Evolutionary conservation across 345 rosid genomes (phyloP), one percentile per base, ranked within the genome.

Genomic region (Eutrema yunnanense): DNA sequence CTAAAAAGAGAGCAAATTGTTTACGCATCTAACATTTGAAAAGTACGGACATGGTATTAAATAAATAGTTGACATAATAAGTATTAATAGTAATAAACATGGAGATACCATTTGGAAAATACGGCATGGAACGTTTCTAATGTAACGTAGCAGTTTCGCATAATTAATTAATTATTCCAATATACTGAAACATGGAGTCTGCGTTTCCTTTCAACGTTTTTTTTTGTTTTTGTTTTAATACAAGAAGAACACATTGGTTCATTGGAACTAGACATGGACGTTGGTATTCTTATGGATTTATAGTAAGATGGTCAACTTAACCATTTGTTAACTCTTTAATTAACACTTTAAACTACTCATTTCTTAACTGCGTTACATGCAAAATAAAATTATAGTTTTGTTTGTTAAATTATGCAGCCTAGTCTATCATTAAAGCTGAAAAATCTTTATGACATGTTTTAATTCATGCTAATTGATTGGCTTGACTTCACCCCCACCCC

Each of bases 1-100:
- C 2, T 49, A 57, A 3, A 19, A 30, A 49, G 78, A 67, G 62
- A 74, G 42, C 69, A 51, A 43, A 60, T 14, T 43, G 78, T 60
- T n/a, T 62, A 74, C 73, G 69, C 40, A 62, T 61, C 78, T 52
- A n/a, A 26, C 34, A 13, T 8, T 33, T 29, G 5, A 7, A 10
- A 47, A 40, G 14, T 36, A 48, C 48, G 42, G 41, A 1, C 50
- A 22, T 22, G 26, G 26, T 63, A 11, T 22, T 38, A 54, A 46
- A 36, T 14, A n/a, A 26, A 36, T 43, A 73, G 34, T 46, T 64
- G 64, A 44, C 49, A 63, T 26, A 22, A n/a, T n/a, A 48, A 34
- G 16, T 9, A 43, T 33, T 19, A 16, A 19, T 55, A 55, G 6
- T 6, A n/a, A 32, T 16, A 57, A 73, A 36, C 34, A 63, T 56